Conservation (phyloP, 176 grass and related monocot species). For the Cenchrus purpureus region DNA sequence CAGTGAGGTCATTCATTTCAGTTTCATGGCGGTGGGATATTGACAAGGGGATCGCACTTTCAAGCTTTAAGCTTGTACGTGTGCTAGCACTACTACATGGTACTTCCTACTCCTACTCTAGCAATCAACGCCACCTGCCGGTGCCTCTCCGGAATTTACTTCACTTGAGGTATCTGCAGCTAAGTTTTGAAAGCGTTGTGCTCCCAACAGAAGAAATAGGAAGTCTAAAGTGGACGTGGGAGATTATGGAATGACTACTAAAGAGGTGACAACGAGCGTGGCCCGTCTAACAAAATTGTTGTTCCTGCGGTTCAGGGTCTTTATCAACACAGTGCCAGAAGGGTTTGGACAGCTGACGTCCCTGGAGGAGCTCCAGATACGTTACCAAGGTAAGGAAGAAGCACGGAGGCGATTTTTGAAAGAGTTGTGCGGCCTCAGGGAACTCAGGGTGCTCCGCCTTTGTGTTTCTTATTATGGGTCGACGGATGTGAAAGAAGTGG, state of each 20-base stretch:
- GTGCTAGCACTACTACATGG: background rate
- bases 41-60: too few relatives aligned
- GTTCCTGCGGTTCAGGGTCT: background rate
- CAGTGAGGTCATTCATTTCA: background rate
- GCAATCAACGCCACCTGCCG: too few relatives aligned
- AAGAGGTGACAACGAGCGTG: accelerated
- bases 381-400: too few relatives aligned
- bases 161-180: background rate
- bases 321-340: accelerated
- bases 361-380: background rate
- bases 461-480: too few relatives aligned
- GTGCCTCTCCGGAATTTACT: background rate
- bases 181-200: background rate
- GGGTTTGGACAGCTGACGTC: background rate
- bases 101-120: too few relatives aligned
- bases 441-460: too few relatives aligned
- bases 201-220: constrained; percentile 8
- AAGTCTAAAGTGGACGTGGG: background rate
- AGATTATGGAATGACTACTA: too few relatives aligned
- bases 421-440: too few relatives aligned
- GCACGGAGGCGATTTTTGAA: too few relatives aligned
- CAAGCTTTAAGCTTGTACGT: background rate
- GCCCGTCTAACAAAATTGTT: background rate
- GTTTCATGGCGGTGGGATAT: background rate
- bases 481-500: too few relatives aligned